Evolutionary conservation across 768 basidiomycete genomes (phyloP), one percentile per base, ranked within the genome.

Genomic region (Plicaturopsis crispa): DNA sequence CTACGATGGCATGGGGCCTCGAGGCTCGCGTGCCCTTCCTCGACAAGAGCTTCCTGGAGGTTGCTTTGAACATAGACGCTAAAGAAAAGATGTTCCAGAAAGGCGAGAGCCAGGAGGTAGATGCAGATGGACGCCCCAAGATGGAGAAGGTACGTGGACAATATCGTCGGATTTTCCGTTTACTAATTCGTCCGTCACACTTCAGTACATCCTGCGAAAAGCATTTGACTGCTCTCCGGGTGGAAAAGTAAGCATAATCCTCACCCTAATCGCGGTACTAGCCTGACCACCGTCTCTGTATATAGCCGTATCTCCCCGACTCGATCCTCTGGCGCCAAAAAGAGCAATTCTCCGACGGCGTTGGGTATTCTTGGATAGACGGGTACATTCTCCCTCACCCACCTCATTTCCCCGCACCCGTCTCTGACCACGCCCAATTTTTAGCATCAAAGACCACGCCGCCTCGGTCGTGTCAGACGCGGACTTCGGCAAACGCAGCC

Each of bases 1-100:
- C 93, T 19, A 98, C 96, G 6, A 98, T 99, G 96, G 96, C 96
- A 1, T 99, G 94, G 93, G 96, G 96, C 45, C 78, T 99, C 33
- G 96, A 99, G 59, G 92, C 92, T 2, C 89, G 96, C 34, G 96
- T 99, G 4, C 96, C 96, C 10, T 99, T 99, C 80, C 78, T 99
- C 39, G 96, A 99, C 71, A 94, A 92, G 65, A 67, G 76, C 12
- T 99, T 99, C 77, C 69, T 99, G 37, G 91, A 98, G 39, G 85
- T 85, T 16, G 73, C 92, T 2, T 89, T 99, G 90, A 84, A 83
- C 64, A 64, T 92, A 49, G 81, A 93, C 48, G 74, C 96, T 2
- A 74, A 80, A 52, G 73, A 84, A 42, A 99, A 99, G 60, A 78
- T 76, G 72, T 98, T 97, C 66, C 69, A 53, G 51, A 97, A 92